phyloP scores from a whole-genome alignment of 1,284 basidiomycete species.

The Papiliotrema nemorosa region DNA sequence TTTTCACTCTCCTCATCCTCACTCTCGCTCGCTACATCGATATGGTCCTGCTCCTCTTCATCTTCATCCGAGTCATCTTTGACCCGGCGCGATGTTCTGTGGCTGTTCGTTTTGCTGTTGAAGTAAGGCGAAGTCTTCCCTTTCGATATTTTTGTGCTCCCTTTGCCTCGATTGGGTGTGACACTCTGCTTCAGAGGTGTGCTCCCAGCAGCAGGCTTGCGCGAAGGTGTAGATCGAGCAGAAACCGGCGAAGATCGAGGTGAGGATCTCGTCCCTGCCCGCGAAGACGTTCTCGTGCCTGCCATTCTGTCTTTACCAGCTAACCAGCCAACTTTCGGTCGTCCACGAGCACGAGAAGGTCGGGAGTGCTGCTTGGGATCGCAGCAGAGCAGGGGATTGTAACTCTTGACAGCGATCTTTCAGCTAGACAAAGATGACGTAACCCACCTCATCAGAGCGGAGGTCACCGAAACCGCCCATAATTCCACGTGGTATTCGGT shows the following conservation, averaged over 20 bases:
- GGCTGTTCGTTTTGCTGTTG: background rate
- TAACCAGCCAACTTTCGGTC: too few species aligned
- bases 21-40: background rate
- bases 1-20: constrained; percentile 3
- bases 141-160: background rate
- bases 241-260: constrained; percentile 8
- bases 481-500: too few species aligned
- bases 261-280: background rate
- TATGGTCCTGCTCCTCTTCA: constrained; percentile 1
- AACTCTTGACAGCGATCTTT: background rate
- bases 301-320: background rate
- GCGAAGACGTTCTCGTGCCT: background rate
- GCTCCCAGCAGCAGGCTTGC: background rate
- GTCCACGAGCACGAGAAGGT: too few species aligned
- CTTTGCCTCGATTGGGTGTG: background rate
- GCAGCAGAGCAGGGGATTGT: too few species aligned
- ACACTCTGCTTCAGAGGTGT: background rate
- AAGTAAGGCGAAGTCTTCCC: constrained; percentile 19
- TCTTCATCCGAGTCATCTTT: too few species aligned
- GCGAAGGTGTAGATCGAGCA: constrained; percentile 3
- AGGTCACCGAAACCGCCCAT: too few species aligned
- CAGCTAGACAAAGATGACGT: too few species aligned
- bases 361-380: too few species aligned
- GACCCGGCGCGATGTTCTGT: too few species aligned
- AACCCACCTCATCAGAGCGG: too few species aligned